These are phyloP conservation scores for Acanthamoeba quina DNA, from an alignment of 208 protist species.

Conservation along the genomic window DNA sequence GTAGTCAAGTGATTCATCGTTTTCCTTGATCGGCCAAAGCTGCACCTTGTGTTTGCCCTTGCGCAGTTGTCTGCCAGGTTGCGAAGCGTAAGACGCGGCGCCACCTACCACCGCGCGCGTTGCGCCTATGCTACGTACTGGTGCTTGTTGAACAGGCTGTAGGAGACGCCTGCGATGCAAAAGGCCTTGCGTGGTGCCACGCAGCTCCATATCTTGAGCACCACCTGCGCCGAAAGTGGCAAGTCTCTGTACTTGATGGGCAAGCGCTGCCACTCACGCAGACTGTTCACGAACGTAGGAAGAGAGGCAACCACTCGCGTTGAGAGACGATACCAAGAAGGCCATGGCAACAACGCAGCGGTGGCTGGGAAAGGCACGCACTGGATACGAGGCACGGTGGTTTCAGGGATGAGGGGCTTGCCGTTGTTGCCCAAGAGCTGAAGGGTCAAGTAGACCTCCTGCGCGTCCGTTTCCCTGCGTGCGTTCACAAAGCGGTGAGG, in stretches of 20 bases:
- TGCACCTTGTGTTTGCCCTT: slow-evolving; percentile 82
- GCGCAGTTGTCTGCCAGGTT: slow-evolving; percentile 41
- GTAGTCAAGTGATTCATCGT: slow-evolving; percentile 28
- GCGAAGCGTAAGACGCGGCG: neutral
- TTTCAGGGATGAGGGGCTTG: slow-evolving; percentile 47
- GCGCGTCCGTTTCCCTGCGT: slow-evolving; percentile 6
- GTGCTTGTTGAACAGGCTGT: slow-evolving; percentile 74
- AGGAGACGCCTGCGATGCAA: slow-evolving; percentile 76
- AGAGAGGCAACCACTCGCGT: neutral
- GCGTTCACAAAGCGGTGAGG: too few relatives aligned
- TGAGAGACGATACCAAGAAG: too few relatives aligned
- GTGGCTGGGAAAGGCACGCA: neutral
- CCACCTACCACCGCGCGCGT: neutral
- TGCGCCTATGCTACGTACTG: neutral
- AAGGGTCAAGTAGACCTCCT: slow-evolving; percentile 40
- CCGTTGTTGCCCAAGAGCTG: neutral
- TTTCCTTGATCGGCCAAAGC: slow-evolving; percentile 72
- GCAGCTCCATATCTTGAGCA: slow-evolving; percentile 86
- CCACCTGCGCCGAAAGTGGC: slow-evolving; percentile 90
- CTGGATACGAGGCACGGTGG: slow-evolving; percentile 9
- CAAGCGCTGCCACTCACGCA: slow-evolving; percentile 85
- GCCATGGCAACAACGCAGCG: too few relatives aligned
- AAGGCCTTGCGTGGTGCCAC: slow-evolving; percentile 73
- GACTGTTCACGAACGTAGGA: slow-evolving; percentile 46
- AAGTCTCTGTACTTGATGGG: slow-evolving; percentile 92